Evolutionary conservation across 495 filamentous ascomycete genomes (phyloP), one percentile per base, ranked within the genome.

Genomic region (Daldinia vernicosa): DNA sequence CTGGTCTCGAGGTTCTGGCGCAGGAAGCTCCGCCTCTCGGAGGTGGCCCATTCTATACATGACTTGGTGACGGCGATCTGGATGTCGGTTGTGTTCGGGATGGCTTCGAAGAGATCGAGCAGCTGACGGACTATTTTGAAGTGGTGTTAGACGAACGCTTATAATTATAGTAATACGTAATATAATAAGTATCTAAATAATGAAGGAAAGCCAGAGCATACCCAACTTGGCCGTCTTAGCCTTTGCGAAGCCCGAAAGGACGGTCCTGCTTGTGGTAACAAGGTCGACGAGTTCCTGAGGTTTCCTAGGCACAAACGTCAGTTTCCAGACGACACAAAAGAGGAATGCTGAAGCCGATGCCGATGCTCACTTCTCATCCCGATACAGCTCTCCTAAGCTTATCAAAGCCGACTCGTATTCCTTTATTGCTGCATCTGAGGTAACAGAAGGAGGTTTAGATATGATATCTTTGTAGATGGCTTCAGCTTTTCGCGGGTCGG

Each of bases 181-280:
- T n/a, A n/a, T n/a, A n/a, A n/a, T n/a, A n/a, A n/a, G n/a, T n/a
- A n/a, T n/a, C n/a, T n/a, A n/a, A n/a, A n/a, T 3, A 30, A 6
- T 8, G 8, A 17, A 43, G 27, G 6, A 1, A 1, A 53, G 52
- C 27, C n/a, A 26, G 45, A 47, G 66, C 88, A 75, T 89, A 98
- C 95, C 94, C 63, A 99, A 85, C 83, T 99, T 99, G 43, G 95
- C 92, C 22, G 95, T 98, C 89, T 99, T 99, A 69, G 95, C 96
- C 84, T 98, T 97, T 66, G 95, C 95, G 78, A 98, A 98, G 69
- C 92, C 93, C 55, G 94, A 97, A 66, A 99, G 88, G 26, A 93
- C 90, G 72, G 92, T 91, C 72, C 95, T 89, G 78, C 94, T 97
- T 75, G 91, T 90, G 71, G 90, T 93, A 70, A 99, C 91, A 74